Percentiles rank a stretch among this genome's conserved stretches.
Evolutionary conservation across 1,284 basidiomycete species (phyloP).

Genomic region (Sutorius eximius): DNA sequence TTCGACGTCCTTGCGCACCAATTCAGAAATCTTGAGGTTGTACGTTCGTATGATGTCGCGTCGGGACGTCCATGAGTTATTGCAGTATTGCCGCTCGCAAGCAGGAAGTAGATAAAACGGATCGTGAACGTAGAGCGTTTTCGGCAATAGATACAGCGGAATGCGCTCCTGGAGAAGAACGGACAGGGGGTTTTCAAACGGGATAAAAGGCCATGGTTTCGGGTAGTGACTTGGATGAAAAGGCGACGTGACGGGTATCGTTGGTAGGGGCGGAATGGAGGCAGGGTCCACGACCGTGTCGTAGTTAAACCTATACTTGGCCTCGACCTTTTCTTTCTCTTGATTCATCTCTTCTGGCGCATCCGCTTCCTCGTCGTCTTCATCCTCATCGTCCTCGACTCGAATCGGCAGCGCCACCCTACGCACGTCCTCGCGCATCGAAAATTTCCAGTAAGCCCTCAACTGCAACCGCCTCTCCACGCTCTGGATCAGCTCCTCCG

Average conservation of each 20-base stretch:
- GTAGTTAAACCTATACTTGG: not conserved
- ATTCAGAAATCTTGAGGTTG: slow-evolving; percentile 1
- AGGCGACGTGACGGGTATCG: slow-evolving; percentile 18
- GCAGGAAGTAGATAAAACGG: slow-evolving; percentile 20
- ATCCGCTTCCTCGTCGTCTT: too few species aligned
- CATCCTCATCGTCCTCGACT: not conserved
- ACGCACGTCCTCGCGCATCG: not conserved
- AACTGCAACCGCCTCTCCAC: slow-evolving; percentile 10
- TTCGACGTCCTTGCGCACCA: not conserved
- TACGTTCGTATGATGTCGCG: slow-evolving; percentile 24
- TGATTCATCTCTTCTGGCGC: not conserved
- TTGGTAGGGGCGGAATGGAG: not conserved
- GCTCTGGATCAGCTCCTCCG: slow-evolving; percentile 26
- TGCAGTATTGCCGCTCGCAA: fast-evolving
- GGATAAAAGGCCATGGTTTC: slow-evolving; percentile 37
- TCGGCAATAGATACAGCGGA: slow-evolving; percentile 37
- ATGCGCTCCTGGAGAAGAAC: slow-evolving; percentile 33
- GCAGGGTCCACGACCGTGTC: not conserved
- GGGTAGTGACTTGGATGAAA: slow-evolving; percentile 37
- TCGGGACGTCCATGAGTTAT: slow-evolving; percentile 19
- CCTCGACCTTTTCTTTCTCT: not conserved
- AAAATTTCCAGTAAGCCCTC: not conserved
- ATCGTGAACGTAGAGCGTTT: slow-evolving; percentile 29
- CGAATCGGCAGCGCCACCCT: not conserved
- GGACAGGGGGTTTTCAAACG: slow-evolving; percentile 20